These are phyloP conservation scores for Xanthoceras sorbifolium DNA, from an alignment of 345 rosid species.

Conservation along the genomic window DNA sequence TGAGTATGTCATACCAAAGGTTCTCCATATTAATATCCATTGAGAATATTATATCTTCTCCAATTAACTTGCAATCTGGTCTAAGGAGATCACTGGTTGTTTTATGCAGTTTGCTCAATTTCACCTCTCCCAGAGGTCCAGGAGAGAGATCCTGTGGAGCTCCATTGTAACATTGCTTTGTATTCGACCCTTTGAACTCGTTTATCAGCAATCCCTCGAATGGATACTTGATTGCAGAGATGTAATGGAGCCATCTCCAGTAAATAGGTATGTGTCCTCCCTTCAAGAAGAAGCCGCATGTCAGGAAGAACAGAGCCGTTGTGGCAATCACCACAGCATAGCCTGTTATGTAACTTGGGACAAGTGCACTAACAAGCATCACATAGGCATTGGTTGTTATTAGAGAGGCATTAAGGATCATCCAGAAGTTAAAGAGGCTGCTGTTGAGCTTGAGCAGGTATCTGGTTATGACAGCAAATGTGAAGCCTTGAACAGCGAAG, in stretches of 20 bases:
- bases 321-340: slow-evolving; percentile 66
- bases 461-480: slow-evolving; percentile 48
- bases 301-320: slow-evolving; percentile 66
- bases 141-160: slow-evolving; percentile 43
- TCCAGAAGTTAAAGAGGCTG: slow-evolving; percentile 52
- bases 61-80: slow-evolving; percentile 35
- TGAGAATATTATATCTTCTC: slow-evolving; percentile 50
- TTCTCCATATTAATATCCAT: slow-evolving; percentile 47
- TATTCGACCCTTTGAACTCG: slow-evolving; percentile 46
- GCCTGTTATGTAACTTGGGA: slow-evolving; percentile 62
- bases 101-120: slow-evolving; percentile 31
- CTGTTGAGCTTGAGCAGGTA: slow-evolving; percentile 37
- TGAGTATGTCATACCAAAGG: slow-evolving; percentile 48
- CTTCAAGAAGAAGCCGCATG: slow-evolving; percentile 63
- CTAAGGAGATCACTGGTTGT: not conserved
- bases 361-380: slow-evolving; percentile 72
- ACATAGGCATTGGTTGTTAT: slow-evolving; percentile 64
- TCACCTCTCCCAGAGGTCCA: slow-evolving; percentile 51
- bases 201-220: slow-evolving; percentile 56
- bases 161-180: slow-evolving; percentile 36
- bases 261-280: slow-evolving; percentile 38
- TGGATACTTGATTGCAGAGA: slow-evolving; percentile 68
- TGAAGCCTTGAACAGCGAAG: slow-evolving; percentile 61
- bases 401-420: slow-evolving; percentile 56
- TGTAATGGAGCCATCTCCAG: slow-evolving; percentile 70